Conservation (phyloP, 2,329 filamentous ascomycete species). For the Xylaria polymorpha region DNA sequence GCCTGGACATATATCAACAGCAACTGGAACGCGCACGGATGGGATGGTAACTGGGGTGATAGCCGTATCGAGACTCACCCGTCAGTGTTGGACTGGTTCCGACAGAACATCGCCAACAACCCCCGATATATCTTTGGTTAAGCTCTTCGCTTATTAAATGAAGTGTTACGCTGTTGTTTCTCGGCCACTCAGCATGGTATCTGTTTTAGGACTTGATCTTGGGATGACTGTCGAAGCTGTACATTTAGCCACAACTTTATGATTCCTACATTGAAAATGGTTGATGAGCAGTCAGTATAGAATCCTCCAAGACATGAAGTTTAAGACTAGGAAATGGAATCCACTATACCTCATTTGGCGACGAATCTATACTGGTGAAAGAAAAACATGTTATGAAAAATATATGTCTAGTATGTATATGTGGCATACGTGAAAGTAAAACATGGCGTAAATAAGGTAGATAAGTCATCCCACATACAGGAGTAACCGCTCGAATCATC, state of each 20-base stretch:
- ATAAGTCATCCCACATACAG: no score
- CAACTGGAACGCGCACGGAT: conserved; percentile 15
- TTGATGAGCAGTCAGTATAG: no score
- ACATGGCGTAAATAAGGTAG: no score
- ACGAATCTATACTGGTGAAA: no score
- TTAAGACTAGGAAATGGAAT: no score
- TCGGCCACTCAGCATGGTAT: not conserved
- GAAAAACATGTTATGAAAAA: no score
- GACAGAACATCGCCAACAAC: conserved; percentile 13
- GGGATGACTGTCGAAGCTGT: not conserved
- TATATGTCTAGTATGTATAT: no score
- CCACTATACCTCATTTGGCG: no score
- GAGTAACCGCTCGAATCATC: not conserved
- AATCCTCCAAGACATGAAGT: no score
- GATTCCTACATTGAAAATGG: no score
- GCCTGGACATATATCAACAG: conserved; percentile 17
- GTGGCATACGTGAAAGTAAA: no score
- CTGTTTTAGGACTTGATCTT: not conserved
- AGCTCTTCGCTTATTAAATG: not conserved
- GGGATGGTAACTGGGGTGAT: conserved; percentile 12
- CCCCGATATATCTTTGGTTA: conserved; percentile 14
- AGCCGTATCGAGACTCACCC: conserved; percentile 12
- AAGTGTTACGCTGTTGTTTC: not conserved
- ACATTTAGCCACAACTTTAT: no score
- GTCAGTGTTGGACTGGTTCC: conserved; percentile 6